Conservation (phyloP, 768 basidiomycete species). For the Scleroderma bovista region DNA sequence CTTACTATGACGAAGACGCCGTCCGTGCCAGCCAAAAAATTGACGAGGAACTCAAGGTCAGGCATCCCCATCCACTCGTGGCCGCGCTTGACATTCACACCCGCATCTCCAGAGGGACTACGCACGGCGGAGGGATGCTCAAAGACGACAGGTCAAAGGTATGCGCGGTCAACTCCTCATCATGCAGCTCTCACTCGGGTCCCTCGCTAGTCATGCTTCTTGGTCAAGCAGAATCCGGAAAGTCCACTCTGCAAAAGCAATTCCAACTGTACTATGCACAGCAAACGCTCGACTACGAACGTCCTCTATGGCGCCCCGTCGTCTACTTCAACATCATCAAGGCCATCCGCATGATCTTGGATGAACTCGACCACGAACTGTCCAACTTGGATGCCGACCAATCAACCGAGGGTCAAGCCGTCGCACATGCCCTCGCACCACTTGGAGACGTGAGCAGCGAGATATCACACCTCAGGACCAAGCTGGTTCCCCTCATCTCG, state of each 20-base stretch:
- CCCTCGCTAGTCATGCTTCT: slow-evolving; percentile 56
- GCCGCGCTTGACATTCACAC: slow-evolving; percentile 2
- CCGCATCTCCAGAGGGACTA: slow-evolving; percentile 41
- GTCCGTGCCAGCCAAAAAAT: slow-evolving; percentile 44
- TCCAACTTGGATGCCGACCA: slow-evolving; percentile 24
- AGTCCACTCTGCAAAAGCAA: slow-evolving; percentile 81
- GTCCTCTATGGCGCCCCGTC: slow-evolving; percentile 71
- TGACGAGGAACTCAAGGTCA: slow-evolving; percentile 52
- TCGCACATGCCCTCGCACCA: slow-evolving; percentile 25
- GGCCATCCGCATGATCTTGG: slow-evolving; percentile 68
- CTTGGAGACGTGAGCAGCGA: slow-evolving; percentile 37
- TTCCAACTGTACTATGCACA: slow-evolving; percentile 79
- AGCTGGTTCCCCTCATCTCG: slow-evolving; percentile 58
- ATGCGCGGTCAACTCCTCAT: slow-evolving; percentile 1
- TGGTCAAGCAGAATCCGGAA: slow-evolving; percentile 77
- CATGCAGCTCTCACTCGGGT: slow-evolving; percentile 4
- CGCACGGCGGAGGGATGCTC: slow-evolving; percentile 39
- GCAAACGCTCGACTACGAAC: slow-evolving; percentile 61
- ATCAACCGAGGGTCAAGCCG: slow-evolving; percentile 27
- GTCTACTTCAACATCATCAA: slow-evolving; percentile 83
- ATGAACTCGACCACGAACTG: slow-evolving; percentile 62
- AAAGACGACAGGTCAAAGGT: slow-evolving; percentile 53
- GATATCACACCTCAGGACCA: slow-evolving; percentile 46
- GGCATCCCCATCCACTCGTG: slow-evolving; percentile 3
- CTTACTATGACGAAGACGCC: slow-evolving; percentile 39